Conservation (phyloP, 345 rosid genomes). For the Murraya paniculata region DNA sequence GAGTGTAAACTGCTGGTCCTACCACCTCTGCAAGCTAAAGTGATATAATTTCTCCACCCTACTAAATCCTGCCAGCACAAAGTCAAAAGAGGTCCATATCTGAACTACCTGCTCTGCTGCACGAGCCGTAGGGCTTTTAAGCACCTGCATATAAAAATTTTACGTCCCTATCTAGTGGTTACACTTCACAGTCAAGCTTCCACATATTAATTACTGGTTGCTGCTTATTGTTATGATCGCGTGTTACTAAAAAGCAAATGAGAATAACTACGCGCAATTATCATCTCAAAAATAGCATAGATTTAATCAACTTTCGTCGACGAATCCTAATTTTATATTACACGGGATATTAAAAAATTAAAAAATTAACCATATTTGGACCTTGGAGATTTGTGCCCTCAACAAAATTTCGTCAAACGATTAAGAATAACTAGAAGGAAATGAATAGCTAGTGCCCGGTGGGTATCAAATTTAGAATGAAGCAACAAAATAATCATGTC, state of each 20-base stretch:
- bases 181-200: not conserved
- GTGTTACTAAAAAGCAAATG: not conserved
- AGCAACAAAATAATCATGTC: not conserved
- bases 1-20: no score
- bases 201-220: not conserved
- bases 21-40: no score
- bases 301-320: not conserved
- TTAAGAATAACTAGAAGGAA: not conserved
- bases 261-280: not conserved
- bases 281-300: not conserved
- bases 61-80: no score
- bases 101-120: not conserved
- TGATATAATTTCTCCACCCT: no score
- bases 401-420: no score
- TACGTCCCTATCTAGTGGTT: slow-evolving; percentile 15
- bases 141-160: not conserved
- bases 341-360: no score
- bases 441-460: not conserved
- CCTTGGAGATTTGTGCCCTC: no score
- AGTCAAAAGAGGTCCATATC: slow-evolving; percentile 16
- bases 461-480: slow-evolving; percentile 1
- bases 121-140: not conserved
- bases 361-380: no score
- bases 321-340: not conserved
- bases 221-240: not conserved